These are phyloP conservation scores for Senna tora DNA, from an alignment of 306 rosid species.

Conservation along the genomic window DNA sequence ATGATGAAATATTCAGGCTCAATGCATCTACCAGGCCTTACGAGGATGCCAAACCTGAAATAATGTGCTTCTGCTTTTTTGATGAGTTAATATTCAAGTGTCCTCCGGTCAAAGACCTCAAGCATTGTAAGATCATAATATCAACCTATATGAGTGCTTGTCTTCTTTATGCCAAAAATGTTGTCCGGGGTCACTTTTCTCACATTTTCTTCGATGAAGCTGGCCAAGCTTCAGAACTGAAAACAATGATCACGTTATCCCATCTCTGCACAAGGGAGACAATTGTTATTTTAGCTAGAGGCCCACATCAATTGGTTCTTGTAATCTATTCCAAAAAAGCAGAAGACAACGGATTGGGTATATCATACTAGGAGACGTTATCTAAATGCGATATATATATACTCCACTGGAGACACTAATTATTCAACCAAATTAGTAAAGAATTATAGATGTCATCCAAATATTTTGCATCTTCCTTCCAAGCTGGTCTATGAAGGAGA, in stretches of 20 bases:
- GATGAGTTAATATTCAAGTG: slow-evolving; percentile 66
- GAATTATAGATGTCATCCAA: slow-evolving; percentile 89
- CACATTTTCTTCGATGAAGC: slow-evolving; percentile 97
- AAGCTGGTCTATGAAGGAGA: slow-evolving; percentile 68
- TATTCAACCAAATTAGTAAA: slow-evolving; percentile 67
- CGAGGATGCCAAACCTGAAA: slow-evolving; percentile 70
- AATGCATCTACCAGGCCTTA: slow-evolving; percentile 61
- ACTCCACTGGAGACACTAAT: slow-evolving; percentile 57
- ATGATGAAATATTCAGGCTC: slow-evolving; percentile 65
- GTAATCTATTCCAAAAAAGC: slow-evolving; percentile 77
- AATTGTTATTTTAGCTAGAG: slow-evolving; percentile 93
- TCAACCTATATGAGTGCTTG: slow-evolving; percentile 83
- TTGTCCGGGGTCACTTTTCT: slow-evolving; percentile 76
- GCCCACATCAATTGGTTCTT: slow-evolving; percentile 93
- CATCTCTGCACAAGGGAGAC: slow-evolving; percentile 64
- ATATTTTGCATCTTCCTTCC: slow-evolving; percentile 81
- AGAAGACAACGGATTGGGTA: slow-evolving; percentile 60
- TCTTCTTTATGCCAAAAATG: slow-evolving; percentile 69
- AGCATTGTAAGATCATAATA: slow-evolving; percentile 63
- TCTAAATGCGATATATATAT: slow-evolving; percentile 57
- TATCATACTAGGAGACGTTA: slow-evolving; percentile 81
- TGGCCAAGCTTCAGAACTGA: slow-evolving; percentile 98
- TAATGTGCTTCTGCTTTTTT: slow-evolving; percentile 65
- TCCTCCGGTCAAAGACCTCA: slow-evolving; percentile 63
- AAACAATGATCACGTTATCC: slow-evolving; percentile 79